Conservation (phyloP, 305 asterid species). For the Fraxinus nigra region DNA sequence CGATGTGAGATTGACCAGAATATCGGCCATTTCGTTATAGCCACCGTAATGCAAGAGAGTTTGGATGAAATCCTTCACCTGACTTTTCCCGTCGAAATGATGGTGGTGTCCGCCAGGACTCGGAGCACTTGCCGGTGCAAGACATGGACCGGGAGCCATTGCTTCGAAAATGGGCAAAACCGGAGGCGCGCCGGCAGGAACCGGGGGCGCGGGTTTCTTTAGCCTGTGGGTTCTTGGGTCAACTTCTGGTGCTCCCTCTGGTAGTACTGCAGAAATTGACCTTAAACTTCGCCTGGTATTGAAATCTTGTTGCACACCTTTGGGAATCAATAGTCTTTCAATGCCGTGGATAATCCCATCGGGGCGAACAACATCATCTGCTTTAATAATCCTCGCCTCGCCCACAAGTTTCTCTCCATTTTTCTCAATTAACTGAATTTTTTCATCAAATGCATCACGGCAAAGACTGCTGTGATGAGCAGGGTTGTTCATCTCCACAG, state of each 20-base stretch:
- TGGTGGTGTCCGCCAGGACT: conserved; percentile 92
- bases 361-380: conserved; percentile 68
- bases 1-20: conserved; percentile 74
- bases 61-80: conserved; percentile 82
- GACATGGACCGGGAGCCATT: conserved; percentile 85
- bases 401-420: conserved; percentile 49
- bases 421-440: conserved; percentile 31
- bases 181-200: conserved; percentile 73
- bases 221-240: conserved; percentile 84
- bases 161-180: conserved; percentile 69
- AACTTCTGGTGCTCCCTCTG: conserved; percentile 84
- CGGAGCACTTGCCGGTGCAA: conserved; percentile 96
- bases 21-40: conserved; percentile 84
- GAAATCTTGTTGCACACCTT: conserved; percentile 78
- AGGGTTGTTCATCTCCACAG: background rate
- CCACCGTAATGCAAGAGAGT: conserved; percentile 88
- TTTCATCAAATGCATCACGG: conserved; percentile 44
- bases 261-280: conserved; percentile 73
- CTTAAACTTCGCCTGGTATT: conserved; percentile 66
- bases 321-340: conserved; percentile 63
- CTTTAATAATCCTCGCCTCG: conserved; percentile 39
- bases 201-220: conserved; percentile 47
- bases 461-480: conserved; percentile 45
- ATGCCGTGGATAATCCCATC: conserved; percentile 96
- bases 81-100: conserved; percentile 88